These are phyloP conservation scores for Euptelea pleiosperma DNA, from an alignment of 164 flowering plant species.

Conservation along the genomic window DNA sequence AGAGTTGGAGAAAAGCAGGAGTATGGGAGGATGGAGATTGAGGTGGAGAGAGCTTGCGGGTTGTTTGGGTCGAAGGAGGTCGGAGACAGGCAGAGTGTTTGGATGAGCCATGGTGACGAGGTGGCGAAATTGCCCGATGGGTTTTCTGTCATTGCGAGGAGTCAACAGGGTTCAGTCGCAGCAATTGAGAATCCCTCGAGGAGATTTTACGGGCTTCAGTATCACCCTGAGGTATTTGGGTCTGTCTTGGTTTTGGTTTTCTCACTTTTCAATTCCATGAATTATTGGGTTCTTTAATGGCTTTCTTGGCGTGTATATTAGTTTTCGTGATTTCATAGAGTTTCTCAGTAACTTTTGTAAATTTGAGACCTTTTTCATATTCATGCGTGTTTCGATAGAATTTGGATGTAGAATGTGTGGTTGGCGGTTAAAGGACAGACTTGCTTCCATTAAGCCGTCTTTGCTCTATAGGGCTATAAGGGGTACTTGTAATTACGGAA, in stretches of 20 bases:
- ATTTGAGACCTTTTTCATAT: background rate
- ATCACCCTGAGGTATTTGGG: conserved; percentile 82
- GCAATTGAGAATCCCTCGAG: conserved; percentile 57
- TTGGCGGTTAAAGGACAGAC: background rate
- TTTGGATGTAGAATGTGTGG: no score
- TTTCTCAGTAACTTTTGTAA: background rate
- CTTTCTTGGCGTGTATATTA: background rate
- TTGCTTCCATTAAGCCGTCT: background rate
- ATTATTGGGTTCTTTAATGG: background rate
- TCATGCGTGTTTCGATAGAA: no score
- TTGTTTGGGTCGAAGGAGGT: conserved; percentile 45
- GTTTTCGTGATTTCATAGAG: background rate
- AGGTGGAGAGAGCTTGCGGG: conserved; percentile 40
- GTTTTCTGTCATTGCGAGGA: conserved; percentile 69
- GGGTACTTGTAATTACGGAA: background rate
- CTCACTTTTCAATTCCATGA: background rate
- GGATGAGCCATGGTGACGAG: conserved; percentile 99
- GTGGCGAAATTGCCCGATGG: conserved; percentile 69
- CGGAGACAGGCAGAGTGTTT: conserved; percentile 70
- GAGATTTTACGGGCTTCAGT: conserved; percentile 86
- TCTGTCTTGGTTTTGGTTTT: background rate
- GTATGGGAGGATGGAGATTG: conserved; percentile 93
- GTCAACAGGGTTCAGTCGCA: conserved; percentile 69
- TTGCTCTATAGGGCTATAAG: background rate
- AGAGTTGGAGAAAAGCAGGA: conserved; percentile 70